A percentile compares a stretch with the other conserved stretches of the same genome.
Evolutionary conservation across 495 filamentous ascomycete species (phyloP).

Genomic region (Lasiosphaeria miniovina): DNA sequence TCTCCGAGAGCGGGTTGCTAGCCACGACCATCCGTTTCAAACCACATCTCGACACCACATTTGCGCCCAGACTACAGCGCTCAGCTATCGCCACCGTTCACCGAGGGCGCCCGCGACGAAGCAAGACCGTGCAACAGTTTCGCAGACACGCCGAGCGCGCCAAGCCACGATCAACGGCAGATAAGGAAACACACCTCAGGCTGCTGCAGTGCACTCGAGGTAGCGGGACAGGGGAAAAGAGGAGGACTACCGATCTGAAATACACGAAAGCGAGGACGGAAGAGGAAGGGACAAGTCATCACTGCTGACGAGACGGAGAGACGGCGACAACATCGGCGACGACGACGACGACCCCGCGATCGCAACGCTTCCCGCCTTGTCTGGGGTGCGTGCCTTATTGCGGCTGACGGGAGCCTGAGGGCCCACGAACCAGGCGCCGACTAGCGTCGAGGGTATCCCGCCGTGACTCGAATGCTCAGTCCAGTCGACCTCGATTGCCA

Average conservation of each 20-base stretch:
- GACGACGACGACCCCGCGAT: not conserved
- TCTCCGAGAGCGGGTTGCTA: constrained; percentile 30
- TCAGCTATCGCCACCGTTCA: not conserved
- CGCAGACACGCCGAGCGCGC: not conserved
- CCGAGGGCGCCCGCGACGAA: not conserved
- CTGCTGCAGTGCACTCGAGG: not conserved
- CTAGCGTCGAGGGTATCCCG: constrained; percentile 5
- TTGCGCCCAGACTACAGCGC: constrained; percentile 10
- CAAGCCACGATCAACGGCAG: not conserved
- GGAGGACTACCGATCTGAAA: too few relatives aligned
- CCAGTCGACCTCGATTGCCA: constrained; percentile 6
- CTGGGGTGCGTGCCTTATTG: too few relatives aligned
- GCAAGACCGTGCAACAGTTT: not conserved
- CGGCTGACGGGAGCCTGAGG: not conserved
- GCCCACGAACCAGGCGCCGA: constrained; percentile 10
- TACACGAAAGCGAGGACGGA: not conserved
- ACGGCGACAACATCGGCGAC: not conserved
- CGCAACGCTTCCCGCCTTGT: not conserved
- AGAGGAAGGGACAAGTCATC: not conserved
- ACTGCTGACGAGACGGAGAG: not conserved
- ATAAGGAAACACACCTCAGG: not conserved
- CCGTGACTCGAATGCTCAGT: constrained; percentile 9
- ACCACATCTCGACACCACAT: constrained; percentile 24
- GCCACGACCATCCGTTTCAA: constrained; percentile 33
- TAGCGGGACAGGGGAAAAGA: too few relatives aligned